Evolutionary conservation across 345 rosid species (phyloP).

Genomic region (Raphanus sativus): DNA sequence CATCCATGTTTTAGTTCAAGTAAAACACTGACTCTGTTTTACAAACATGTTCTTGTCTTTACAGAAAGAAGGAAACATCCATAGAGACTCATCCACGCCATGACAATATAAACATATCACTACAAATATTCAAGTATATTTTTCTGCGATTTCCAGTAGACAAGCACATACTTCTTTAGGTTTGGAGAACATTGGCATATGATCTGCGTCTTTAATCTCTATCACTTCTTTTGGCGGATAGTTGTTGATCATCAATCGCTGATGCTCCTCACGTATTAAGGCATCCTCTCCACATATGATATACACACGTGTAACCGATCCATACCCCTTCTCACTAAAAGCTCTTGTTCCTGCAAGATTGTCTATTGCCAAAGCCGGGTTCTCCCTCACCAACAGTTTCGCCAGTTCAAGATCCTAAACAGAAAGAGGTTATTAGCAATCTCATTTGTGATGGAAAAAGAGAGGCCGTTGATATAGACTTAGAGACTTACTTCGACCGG

Average conservation of each 20-base stretch:
- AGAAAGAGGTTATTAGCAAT: neutral
- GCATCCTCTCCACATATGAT: slow-evolving; percentile 39
- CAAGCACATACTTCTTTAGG: neutral
- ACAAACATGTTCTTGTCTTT: neutral
- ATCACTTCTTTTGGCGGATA: slow-evolving; percentile 30
- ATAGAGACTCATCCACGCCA: neutral
- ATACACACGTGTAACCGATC: slow-evolving; percentile 25
- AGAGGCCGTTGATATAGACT: neutral
- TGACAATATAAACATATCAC: neutral
- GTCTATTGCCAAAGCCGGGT: slow-evolving; percentile 16
- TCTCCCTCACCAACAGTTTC: slow-evolving; percentile 31
- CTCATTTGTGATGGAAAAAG: neutral
- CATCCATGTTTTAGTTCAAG: neutral
- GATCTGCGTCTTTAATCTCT: slow-evolving; percentile 41
- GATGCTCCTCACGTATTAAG: neutral
- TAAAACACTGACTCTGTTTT: neutral
- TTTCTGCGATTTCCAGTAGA: neutral
- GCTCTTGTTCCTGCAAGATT: slow-evolving; percentile 15
- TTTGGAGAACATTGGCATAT: slow-evolving; percentile 21
- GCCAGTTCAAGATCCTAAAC: slow-evolving; percentile 40
- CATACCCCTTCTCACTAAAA: slow-evolving; percentile 30
- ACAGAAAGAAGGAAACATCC: no score
- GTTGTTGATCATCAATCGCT: slow-evolving; percentile 37
- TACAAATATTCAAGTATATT: neutral
- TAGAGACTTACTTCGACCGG: slow-evolving; percentile 34